Base-by-base conservation (phyloP, 768 basidiomycete genomes). In the Serendipita sp. region DNA sequence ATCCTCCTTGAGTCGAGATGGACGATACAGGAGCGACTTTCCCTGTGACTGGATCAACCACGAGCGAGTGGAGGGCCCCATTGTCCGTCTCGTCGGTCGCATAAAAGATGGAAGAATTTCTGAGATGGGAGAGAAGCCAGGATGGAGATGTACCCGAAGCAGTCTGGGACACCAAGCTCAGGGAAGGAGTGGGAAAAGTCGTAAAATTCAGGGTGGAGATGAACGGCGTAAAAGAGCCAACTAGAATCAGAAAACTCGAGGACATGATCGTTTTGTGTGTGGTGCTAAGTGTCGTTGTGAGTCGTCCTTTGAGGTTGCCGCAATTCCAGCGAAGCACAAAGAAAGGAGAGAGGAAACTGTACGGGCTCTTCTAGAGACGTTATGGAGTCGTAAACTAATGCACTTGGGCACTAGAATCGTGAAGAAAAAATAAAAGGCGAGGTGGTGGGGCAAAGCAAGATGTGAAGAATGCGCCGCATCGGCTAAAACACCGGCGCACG, bases 191-290 rank as follows among this genome's bases (percentile, higher is more conserved):
- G 3, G 53, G 53, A 7, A 31, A 58, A 58, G 31, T 22, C 17
- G 53, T 58, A 31, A 58, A 58, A 58, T 28, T 58, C 17, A 58
- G 53, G 11, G 53, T 58, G 30, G 53, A 58, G 31, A 58, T 58
- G 22, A 58, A 24, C 11, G 53, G 31, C 53, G 53, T 24, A 31
- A 58, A 58, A n/a, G 53, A 58, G 22, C 53, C 53, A n/a, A 58
- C 53, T 4, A 58, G 31, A 31, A 58, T 22, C 4, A 58, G 24
- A 34, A 58, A 58, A 31, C 53, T 58, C 11, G 53, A 26, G 28
- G 53, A 24, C 53, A 58, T 58, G 45, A 28, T 50, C 14, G 34
- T 38, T 14, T n/a, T 38, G 14, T 38, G 34, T 38, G 14, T 38
- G 34, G 34, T 38, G 1, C 7, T 7, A 38, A 38, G 14, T 7